Conservation (phyloP, 2,329 filamentous ascomycete genomes). For the Penicillium sp. region DNA sequence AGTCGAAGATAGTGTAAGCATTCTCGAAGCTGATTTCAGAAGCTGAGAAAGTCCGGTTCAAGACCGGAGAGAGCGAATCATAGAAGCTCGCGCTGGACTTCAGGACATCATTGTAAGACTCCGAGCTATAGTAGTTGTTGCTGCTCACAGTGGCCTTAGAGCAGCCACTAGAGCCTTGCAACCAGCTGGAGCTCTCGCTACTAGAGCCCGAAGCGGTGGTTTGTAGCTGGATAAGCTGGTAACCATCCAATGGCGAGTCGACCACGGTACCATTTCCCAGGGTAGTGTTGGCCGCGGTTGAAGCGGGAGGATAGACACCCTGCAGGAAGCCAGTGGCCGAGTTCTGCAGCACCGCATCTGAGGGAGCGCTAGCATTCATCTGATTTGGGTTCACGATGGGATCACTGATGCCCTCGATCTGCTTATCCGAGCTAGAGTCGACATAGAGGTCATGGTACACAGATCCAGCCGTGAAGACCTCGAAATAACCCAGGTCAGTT, state of each 20-base stretch:
- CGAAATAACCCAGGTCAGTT: conserved; percentile 75
- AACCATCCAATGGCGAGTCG: conserved; percentile 71
- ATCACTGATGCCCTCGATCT: conserved; percentile 66
- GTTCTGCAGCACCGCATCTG: conserved; percentile 75
- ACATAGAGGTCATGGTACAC: conserved; percentile 81
- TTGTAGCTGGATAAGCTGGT: conserved; percentile 79
- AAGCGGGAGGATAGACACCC: conserved; percentile 78
- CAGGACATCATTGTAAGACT: conserved; percentile 51
- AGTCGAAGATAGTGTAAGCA: conserved; percentile 66
- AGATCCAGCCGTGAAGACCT: conserved; percentile 70
- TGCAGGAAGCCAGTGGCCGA: conserved; percentile 81
- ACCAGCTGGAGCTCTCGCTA: conserved; percentile 58
- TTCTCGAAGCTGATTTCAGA: conserved; percentile 59
- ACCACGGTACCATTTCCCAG: conserved; percentile 71
- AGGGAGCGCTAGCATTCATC: conserved; percentile 69
- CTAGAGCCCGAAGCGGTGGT: conserved; percentile 61
- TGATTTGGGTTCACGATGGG: conserved; percentile 69
- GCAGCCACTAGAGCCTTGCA: conserved; percentile 60
- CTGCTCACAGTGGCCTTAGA: conserved; percentile 58
- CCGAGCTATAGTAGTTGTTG: conserved; percentile 58
- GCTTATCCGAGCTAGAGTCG: conserved; percentile 55
- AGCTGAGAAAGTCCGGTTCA: conserved; percentile 53
- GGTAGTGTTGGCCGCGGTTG: conserved; percentile 53
- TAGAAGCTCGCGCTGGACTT: conserved; percentile 57
- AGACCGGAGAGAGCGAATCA: conserved; percentile 50